These are phyloP conservation scores for Quercus wislizeni DNA, from an alignment of 306 rosid genomes.

Conservation along the genomic window DNA sequence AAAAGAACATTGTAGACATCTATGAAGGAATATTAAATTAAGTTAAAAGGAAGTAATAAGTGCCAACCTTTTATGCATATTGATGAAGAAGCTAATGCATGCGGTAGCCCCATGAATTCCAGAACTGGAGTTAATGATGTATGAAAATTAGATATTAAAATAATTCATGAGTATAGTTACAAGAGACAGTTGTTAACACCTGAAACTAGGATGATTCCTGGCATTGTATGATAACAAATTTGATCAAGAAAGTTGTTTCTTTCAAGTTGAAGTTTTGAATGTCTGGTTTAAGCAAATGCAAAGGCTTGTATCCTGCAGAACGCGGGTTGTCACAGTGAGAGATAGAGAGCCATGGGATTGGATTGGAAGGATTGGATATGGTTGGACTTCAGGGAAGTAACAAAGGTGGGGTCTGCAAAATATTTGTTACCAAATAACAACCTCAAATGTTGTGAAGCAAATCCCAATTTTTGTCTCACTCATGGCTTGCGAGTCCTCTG, in stretches of 20 bases:
- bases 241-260: neutral
- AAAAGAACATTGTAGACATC: slow-evolving; percentile 2
- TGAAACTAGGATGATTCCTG: slow-evolving; percentile 86
- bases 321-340: slow-evolving; percentile 8
- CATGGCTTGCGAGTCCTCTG: neutral
- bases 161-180: slow-evolving; percentile 9
- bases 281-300: slow-evolving; percentile 12
- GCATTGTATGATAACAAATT: slow-evolving; percentile 54
- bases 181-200: slow-evolving; percentile 39
- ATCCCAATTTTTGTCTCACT: slow-evolving; percentile 7
- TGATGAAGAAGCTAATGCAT: slow-evolving; percentile 48
- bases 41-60: slow-evolving; percentile 6
- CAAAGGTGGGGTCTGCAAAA: slow-evolving; percentile 18
- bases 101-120: slow-evolving; percentile 64
- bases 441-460: slow-evolving; percentile 7
- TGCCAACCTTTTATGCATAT: slow-evolving; percentile 60
- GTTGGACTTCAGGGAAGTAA: slow-evolving; percentile 16
- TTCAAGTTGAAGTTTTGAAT: neutral
- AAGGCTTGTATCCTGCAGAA: neutral
- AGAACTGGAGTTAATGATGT: slow-evolving; percentile 43
- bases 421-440: neutral
- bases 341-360: slow-evolving; percentile 30
- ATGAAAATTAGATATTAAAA: neutral
- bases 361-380: slow-evolving; percentile 33
- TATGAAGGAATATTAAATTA: neutral